Evolutionary conservation across 169 alveolate genomes (phyloP), one percentile per base, ranked within the genome.

Genomic region (Cryptosporidium ubiquitum): DNA sequence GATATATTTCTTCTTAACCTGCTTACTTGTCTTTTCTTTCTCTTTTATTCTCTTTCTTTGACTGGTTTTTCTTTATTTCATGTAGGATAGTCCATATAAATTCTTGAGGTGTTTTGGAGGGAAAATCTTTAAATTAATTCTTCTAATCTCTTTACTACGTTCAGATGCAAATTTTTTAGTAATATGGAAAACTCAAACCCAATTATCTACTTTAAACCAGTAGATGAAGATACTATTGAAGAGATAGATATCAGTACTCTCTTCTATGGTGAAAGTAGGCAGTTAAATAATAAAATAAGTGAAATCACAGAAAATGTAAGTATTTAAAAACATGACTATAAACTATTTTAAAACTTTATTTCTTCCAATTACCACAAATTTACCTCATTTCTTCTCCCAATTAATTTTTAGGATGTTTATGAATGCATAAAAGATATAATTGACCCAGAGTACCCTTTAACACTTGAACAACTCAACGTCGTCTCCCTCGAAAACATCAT

Each of bases 401-500:
- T 0, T 6, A 55, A 55, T 20, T 42, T 39, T 20, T 92, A 93
- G 91, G 99, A 97, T 91, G 94, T 97, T 35, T 98, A 93, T 93
- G 98, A 97, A 68, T 86, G 96, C 66, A 92, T 98, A 31, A 94
- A 97, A 91, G 93, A 94, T 84, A 96, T 98, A 29, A 96, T 96
- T 85, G 99, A 98, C 79, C 99, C 99, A 18, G 99, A 98, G 92
- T 98, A 98, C 91, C 98, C 99, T 18, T 96, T 97, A 84, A 96
- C 99, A 26, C 94, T 98, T 86, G 99, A 98, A 93, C 94, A 97
- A 91, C 95, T 98, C 64, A 96, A 96, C 91, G 98, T 98, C 14
- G 97, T 98, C 10, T 93, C 95, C 23, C 94, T 92, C 14, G 96
- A 96, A 14, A 95, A 96, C 84, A 96, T 97, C 42, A 42, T 85